Percentiles rank a stretch among this genome's conserved stretches.
Conservation (phyloP, 345 rosid genomes). For the Triadica sebifera region DNA sequence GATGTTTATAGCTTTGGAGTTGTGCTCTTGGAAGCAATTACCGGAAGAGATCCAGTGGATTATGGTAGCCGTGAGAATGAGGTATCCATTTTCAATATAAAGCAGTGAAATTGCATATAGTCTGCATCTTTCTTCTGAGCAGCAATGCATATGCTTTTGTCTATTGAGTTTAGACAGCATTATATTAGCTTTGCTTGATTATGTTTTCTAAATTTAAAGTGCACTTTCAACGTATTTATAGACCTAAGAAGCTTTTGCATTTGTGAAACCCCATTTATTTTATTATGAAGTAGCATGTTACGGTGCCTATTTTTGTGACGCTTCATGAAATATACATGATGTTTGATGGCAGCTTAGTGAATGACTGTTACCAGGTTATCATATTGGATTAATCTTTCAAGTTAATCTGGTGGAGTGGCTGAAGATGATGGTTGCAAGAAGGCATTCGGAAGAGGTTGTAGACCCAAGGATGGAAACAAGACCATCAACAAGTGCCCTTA, state of each 20-base stretch:
- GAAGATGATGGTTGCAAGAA: slow-evolving; percentile 86
- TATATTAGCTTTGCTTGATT: neutral
- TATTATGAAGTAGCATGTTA: neutral
- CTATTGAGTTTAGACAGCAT: neutral
- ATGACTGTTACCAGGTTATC: slow-evolving; percentile 12
- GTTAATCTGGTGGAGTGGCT: slow-evolving; percentile 96
- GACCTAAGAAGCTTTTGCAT: no score
- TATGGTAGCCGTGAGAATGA: slow-evolving; percentile 80
- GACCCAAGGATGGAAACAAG: slow-evolving; percentile 70
- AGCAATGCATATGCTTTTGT: neutral
- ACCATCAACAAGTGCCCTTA: slow-evolving; percentile 84
- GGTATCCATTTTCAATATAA: slow-evolving; percentile 38
- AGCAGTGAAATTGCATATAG: neutral
- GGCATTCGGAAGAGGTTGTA: slow-evolving; percentile 79
- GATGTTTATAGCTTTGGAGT: slow-evolving; percentile 97
- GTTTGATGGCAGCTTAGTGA: neutral
- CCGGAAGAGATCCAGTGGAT: slow-evolving; percentile 97
- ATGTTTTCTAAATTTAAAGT: no score
- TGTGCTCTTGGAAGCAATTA: slow-evolving; percentile 87
- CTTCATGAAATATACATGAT: neutral
- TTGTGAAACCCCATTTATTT: neutral
- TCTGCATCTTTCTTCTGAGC: neutral
- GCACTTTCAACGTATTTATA: neutral
- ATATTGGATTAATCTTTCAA: slow-evolving; percentile 36
- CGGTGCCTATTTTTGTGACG: neutral